Evolutionary conservation across 495 filamentous ascomycete species (phyloP).

Genomic region (Tuber magnatum): DNA sequence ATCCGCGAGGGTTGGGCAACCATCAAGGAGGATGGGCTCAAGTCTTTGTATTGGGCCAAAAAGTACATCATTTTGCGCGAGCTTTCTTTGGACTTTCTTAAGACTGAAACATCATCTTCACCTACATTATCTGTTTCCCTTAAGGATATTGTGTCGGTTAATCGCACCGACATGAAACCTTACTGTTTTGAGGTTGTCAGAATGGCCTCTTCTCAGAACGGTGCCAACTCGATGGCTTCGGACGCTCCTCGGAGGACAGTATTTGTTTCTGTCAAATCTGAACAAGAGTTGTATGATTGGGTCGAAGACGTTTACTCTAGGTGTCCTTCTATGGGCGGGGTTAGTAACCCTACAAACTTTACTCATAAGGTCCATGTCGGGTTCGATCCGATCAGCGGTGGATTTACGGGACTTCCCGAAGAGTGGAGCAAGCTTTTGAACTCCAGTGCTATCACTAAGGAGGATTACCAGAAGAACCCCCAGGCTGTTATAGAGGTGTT

Average conservation of each 20-base stretch:
- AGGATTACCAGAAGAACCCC: conserved; percentile 96
- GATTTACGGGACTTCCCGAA: conserved; percentile 83
- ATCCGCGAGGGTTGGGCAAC: conserved; percentile 78
- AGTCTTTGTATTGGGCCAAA: conserved; percentile 85
- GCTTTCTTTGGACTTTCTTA: conserved; percentile 82
- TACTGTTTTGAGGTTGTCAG: conserved; percentile 89
- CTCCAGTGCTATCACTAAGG: conserved; percentile 91
- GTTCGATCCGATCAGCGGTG: conserved; percentile 87
- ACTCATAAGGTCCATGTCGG: conserved; percentile 93
- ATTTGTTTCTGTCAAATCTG: conserved; percentile 81
- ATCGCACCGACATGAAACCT: conserved; percentile 74
- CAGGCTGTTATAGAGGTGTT: conserved; percentile 95
- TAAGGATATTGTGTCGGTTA: conserved; percentile 74
- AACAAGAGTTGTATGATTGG: conserved; percentile 97
- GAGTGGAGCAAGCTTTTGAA: conserved; percentile 96
- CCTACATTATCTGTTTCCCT: conserved; percentile 70
- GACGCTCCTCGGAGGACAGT: conserved; percentile 73
- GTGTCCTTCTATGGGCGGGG: conserved; percentile 93
- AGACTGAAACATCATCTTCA: conserved; percentile 70
- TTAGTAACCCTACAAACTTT: conserved; percentile 97
- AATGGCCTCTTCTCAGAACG: conserved; percentile 49
- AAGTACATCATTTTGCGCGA: conserved; percentile 83
- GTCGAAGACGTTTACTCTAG: conserved; percentile 94
- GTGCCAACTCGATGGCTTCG: conserved; percentile 47
- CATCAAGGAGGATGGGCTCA: conserved; percentile 82